Conservation (phyloP, 2,329 filamentous ascomycete genomes). For the Fusarium oligoseptatum region DNA sequence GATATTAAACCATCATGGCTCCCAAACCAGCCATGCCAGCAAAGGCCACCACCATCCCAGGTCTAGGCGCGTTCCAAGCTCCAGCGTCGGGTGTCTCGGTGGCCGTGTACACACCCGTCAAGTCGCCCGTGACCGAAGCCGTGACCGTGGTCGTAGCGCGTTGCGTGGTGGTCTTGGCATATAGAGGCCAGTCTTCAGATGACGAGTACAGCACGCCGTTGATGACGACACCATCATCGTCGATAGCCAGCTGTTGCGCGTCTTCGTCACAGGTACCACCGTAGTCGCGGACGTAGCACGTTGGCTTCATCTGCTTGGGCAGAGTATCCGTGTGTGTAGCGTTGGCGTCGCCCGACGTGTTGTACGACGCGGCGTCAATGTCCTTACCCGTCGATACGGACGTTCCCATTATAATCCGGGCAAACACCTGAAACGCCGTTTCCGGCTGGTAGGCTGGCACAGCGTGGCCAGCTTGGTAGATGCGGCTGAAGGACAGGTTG, state of each 20-base stretch:
- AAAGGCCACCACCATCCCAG: conserved; percentile 21
- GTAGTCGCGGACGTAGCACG: conserved; percentile 72
- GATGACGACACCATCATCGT: conserved; percentile 67
- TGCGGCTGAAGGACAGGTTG: conserved; percentile 76
- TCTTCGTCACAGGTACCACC: conserved; percentile 63
- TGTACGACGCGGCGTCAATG: conserved; percentile 65
- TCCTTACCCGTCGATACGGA: conserved; percentile 68
- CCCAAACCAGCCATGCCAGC: conserved; percentile 21
- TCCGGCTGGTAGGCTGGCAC: conserved; percentile 72
- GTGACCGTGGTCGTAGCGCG: conserved; percentile 32
- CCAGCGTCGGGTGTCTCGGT: conserved; percentile 50
- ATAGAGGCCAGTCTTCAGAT: conserved; percentile 58
- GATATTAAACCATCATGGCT: neutral
- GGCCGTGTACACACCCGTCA: conserved; percentile 53
- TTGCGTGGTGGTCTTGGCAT: conserved; percentile 43
- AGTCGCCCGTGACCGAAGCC: conserved; percentile 32
- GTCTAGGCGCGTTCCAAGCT: conserved; percentile 24
- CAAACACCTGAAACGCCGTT: conserved; percentile 71
- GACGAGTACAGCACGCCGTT: conserved; percentile 69
- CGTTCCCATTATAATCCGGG: conserved; percentile 68
- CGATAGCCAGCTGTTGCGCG: conserved; percentile 62
- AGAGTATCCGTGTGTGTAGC: conserved; percentile 68
- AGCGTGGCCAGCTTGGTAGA: conserved; percentile 76
- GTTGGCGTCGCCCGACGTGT: conserved; percentile 69
- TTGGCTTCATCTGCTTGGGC: conserved; percentile 61